Conservation (phyloP, 495 filamentous ascomycete genomes). For the Sordaria brevicollis region DNA sequence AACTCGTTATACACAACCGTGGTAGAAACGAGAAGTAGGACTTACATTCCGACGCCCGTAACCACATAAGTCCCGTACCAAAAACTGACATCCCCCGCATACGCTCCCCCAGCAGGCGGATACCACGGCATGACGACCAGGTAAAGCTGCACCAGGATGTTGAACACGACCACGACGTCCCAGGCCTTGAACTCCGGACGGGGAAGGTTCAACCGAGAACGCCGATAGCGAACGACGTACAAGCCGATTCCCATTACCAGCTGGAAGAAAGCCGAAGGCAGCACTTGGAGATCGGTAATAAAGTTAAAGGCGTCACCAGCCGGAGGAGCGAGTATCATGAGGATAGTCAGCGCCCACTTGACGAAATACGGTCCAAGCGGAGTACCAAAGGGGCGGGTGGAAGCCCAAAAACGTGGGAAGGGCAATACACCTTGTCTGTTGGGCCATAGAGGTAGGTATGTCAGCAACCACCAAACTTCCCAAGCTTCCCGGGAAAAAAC, state of each 20-base stretch:
- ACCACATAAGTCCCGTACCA: constrained; percentile 58
- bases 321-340: constrained; percentile 58
- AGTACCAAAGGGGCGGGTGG: constrained; percentile 52
- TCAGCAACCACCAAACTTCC: not conserved
- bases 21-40: constrained; percentile 2
- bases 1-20: not conserved
- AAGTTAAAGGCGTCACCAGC: constrained; percentile 63
- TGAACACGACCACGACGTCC: constrained; percentile 43
- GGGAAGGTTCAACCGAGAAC: constrained; percentile 34
- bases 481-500: too few relatives aligned
- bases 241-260: constrained; percentile 44
- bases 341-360: constrained; percentile 46
- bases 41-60: constrained; percentile 46
- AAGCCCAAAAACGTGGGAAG: constrained; percentile 52
- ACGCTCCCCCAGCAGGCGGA: constrained; percentile 44
- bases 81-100: constrained; percentile 52
- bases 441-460: not conserved
- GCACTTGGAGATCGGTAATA: constrained; percentile 43
- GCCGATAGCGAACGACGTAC: constrained; percentile 40
- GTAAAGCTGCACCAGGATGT: constrained; percentile 44
- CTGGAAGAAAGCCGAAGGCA: constrained; percentile 44
- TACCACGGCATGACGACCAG: constrained; percentile 57
- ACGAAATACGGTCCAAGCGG: constrained; percentile 49
- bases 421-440: constrained; percentile 55
- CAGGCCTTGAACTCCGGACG: constrained; percentile 42